Evolutionary conservation across 139 green algal genomes (phyloP), one percentile per base, ranked within the genome.

Genomic region (Closterium sp.): DNA sequence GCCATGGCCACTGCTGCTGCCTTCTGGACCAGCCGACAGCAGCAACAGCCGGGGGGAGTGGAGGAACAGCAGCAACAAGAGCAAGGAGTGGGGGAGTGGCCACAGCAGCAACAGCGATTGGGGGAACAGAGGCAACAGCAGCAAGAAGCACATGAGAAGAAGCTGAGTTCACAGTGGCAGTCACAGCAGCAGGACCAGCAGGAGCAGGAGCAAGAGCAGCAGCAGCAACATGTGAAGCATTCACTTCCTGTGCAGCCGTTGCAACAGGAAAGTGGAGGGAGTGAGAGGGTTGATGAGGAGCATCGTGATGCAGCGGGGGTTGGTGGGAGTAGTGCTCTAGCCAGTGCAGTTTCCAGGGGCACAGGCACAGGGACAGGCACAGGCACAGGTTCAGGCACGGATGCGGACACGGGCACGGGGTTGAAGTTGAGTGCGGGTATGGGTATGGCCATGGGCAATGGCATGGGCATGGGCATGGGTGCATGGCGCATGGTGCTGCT

Each of bases 401-500:
- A 22, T 22, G 17, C 17, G 50, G 50, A 22, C 50, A 73, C 17
- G 50, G 9, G 50, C 50, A 73, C 17, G 50, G 50, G 50, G 13
- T 24, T 73, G 50, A 24, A 22, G 13, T 24, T 73, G 50, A 22
- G 50, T 22, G 9, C 9, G 50, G 50, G 50, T 22, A 73, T 73
- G 50, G 50, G 50, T 22, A 73, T 73, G 50, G 50, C 13, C 50
- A 73, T 73, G 50, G 50, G 50, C 50, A 22, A 24, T 21, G 50
- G 50, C 50, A 73, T 73, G 50, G 50, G 50, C 17, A 22, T 73
- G 50, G 50, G 50, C 50, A 31, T 90, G 29, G 70, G 28, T 62
- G 29, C 88, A 62, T 92, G 90, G 70, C 29, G 73, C 34, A 84
- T 70, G 32, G 86, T 93, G 21, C 84, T 93, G 28, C 90, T 93